A percentile compares a stretch with the other conserved stretches of the same genome.
phyloP scores from a whole-genome alignment of 495 filamentous ascomycete species.

The Friedmanniomyces endolithicus region DNA sequence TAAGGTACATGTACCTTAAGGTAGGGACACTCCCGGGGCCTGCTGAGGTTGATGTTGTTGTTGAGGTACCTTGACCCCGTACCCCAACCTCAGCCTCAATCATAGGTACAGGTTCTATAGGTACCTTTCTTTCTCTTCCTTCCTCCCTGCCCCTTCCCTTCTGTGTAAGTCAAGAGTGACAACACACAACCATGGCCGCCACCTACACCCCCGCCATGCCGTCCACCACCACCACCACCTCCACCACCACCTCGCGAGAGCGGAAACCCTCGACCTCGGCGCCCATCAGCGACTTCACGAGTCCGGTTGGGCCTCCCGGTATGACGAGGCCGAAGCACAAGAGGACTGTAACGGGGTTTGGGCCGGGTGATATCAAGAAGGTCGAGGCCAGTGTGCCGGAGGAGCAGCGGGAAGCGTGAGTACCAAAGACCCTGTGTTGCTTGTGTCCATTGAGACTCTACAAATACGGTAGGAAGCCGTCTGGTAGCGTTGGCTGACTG shows the following conservation, averaged over 20 bases:
- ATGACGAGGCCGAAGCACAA: conserved; percentile 77
- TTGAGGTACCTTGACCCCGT: too few species aligned
- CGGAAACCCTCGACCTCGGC: conserved; percentile 67
- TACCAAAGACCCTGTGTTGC: conserved; percentile 3
- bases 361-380: conserved; percentile 76
- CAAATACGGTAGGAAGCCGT: too few species aligned
- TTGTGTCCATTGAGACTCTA: too few species aligned
- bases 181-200: not conserved
- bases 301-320: conserved; percentile 57
- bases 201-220: not conserved
- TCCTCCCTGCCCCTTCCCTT: not conserved
- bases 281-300: conserved; percentile 70
- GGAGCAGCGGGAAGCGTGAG: conserved; percentile 67
- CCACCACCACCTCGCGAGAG: conserved; percentile 32
- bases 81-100: too few species aligned
- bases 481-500: conserved; percentile 1
- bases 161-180: too few species aligned
- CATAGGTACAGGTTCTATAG: too few species aligned
- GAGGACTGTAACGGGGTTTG: conserved; percentile 85
- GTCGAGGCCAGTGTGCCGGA: conserved; percentile 87
- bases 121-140: not conserved
- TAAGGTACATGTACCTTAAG: too few species aligned
- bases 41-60: too few species aligned
- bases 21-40: too few species aligned
- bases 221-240: not conserved